Evolutionary conservation across 331 rosid genomes (phyloP).

Genomic region (Telfairia occidentalis): DNA sequence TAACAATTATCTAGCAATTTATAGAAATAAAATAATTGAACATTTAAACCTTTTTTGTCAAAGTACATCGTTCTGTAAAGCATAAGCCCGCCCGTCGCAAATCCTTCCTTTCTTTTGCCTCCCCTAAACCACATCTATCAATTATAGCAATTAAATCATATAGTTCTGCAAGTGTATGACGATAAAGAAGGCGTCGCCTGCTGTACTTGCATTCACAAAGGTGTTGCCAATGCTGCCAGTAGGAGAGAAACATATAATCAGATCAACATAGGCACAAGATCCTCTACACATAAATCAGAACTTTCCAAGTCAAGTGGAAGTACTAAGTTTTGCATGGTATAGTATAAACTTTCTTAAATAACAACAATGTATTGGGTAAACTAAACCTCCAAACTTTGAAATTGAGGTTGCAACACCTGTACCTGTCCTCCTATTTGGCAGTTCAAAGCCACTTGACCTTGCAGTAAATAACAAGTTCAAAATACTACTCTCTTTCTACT

Average conservation of each 20-base stretch:
- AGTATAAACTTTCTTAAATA: background rate
- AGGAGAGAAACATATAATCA: constrained; percentile 15
- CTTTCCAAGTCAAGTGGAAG: constrained; percentile 6
- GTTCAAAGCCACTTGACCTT: background rate
- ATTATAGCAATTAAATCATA: constrained; percentile 45
- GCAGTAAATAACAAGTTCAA: constrained; percentile 4
- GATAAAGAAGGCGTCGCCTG: constrained; percentile 60
- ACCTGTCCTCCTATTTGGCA: background rate
- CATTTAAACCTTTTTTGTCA: constrained; percentile 55
- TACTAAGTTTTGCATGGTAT: background rate
- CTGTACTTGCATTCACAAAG: constrained; percentile 87
- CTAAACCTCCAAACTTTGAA: background rate
- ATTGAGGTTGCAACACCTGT: background rate
- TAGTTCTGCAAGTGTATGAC: constrained; percentile 79
- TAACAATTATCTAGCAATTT: background rate
- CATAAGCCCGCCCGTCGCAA: constrained; percentile 37
- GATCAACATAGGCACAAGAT: background rate
- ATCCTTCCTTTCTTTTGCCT: constrained; percentile 29
- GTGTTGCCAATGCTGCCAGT: constrained; percentile 75
- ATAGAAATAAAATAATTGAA: background rate
- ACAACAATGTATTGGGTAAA: background rate
- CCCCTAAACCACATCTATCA: constrained; percentile 46
- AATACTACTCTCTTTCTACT: background rate
- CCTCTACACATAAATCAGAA: background rate
- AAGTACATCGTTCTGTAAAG: constrained; percentile 31